Evolutionary conservation across 2,329 filamentous ascomycete genomes (phyloP).

Genomic region (Scedosporium dehoogii): DNA sequence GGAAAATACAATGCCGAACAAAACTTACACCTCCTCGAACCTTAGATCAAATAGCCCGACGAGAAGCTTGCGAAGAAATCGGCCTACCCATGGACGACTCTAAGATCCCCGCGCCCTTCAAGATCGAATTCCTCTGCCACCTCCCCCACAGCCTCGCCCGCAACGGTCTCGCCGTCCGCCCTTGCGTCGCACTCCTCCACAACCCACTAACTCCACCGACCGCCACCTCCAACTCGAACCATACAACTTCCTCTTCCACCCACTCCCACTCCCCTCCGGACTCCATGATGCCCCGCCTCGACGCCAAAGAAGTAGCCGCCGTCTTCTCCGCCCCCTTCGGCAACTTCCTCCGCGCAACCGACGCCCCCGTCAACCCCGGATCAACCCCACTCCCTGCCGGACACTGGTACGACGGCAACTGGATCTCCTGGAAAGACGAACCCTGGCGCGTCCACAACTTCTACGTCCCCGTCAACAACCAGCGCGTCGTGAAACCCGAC

Average conservation of each 20-base stretch:
- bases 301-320: slow-evolving; percentile 84
- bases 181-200: slow-evolving; percentile 70
- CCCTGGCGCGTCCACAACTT: slow-evolving; percentile 90
- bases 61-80: slow-evolving; percentile 90
- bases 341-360: slow-evolving; percentile 60
- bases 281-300: slow-evolving; percentile 66
- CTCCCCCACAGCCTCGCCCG: slow-evolving; percentile 67
- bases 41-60: slow-evolving; percentile 67
- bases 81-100: slow-evolving; percentile 66
- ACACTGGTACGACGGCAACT: slow-evolving; percentile 76
- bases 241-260: slow-evolving; percentile 7
- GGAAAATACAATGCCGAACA: not conserved
- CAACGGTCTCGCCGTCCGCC: slow-evolving; percentile 64
- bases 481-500: slow-evolving; percentile 54
- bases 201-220: slow-evolving; percentile 23
- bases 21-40: not conserved
- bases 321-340: slow-evolving; percentile 86
- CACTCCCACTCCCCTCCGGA: slow-evolving; percentile 38
- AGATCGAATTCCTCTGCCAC: slow-evolving; percentile 78
- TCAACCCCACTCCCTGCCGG: slow-evolving; percentile 34
- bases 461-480: slow-evolving; percentile 68
- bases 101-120: slow-evolving; percentile 65
- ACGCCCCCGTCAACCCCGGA: slow-evolving; percentile 35
- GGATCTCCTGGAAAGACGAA: slow-evolving; percentile 68
- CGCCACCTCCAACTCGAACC: slow-evolving; percentile 20